Base-by-base conservation (phyloP, 2,329 filamentous ascomycete genomes). In the Fusarium tanahbumbuense region DNA sequence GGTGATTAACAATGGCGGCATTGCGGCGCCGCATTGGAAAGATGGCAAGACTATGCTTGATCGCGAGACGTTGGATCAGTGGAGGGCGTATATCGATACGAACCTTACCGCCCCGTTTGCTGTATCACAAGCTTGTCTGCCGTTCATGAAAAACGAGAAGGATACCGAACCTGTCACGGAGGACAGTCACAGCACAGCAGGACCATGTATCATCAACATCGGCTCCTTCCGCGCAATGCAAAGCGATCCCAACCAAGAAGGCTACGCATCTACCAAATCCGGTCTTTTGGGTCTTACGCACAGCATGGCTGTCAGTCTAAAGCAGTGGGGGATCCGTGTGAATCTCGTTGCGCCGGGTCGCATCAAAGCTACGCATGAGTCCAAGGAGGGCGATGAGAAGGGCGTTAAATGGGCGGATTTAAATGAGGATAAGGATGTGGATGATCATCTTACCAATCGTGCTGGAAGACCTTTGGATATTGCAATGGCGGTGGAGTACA, bases 221-320 rank as follows among this genome's bases (percentile, higher is more conserved):
- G 62, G 62, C 5, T 65, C 62, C 0, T 65, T 65, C 18, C 62
- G 62, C 2, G 62, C 62, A 6, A 46, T 15, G 8, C 53, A 65
- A 18, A 65, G 62, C 3, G 62, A 65, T n/a, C 60, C 62, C 1
- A 65, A 65, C 4, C 62, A 65, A 5, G 62, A 65, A 3, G 62
- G 53, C 0, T 65, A 65, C 12, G 62, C 62, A 6, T 65, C 62
- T 8, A 23, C 62, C 5, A 65, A 65, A 20, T 47, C 60, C 12
- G 62, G 62, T 12, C 6, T 65, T 3, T 0, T 60, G 1, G 62
- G 62, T 11, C 60, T 65, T 3, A 65, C 62, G 1, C 62, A 65
- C 4, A 65, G 62, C 0, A 65, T 65, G 60, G 62, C 62, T 28
- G 60, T 65, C 0, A 65, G 62, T 5, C 28, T 65, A 2, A 28